These are phyloP conservation scores for Pistacia atlantica DNA, from an alignment of 345 rosid genomes.

Conservation along the genomic window DNA sequence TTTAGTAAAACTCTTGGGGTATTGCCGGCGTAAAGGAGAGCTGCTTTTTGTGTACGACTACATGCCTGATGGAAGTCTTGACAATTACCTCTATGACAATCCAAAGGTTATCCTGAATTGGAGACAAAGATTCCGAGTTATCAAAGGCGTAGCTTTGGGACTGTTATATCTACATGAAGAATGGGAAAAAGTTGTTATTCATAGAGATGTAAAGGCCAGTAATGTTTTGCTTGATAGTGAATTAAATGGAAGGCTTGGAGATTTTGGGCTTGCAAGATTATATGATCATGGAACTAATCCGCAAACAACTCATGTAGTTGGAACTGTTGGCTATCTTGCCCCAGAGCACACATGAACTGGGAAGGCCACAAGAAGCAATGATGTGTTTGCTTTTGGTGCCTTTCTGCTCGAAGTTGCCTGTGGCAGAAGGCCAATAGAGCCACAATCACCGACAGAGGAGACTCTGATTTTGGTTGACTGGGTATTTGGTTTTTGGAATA, in stretches of 20 bases:
- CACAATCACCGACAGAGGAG: constrained; percentile 22
- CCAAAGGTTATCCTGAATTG: too few species aligned
- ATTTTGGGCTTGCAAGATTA: constrained; percentile 66
- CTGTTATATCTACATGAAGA: too few species aligned
- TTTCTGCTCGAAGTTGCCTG: constrained; percentile 61
- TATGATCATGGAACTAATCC: constrained; percentile 62
- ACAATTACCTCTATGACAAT: too few species aligned
- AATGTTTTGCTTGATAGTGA: constrained; percentile 28
- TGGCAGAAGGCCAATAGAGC: constrained; percentile 54
- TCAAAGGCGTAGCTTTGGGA: too few species aligned
- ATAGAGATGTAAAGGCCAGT: too few species aligned
- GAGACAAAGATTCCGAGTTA: too few species aligned
- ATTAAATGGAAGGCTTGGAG: constrained; percentile 55
- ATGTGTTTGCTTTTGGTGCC: constrained; percentile 61
- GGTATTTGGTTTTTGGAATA: constrained; percentile 42
- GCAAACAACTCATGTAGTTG: constrained; percentile 55
- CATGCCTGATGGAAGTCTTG: too few species aligned
- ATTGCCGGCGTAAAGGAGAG: too few species aligned
- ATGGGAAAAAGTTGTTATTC: too few species aligned
- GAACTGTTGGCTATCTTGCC: constrained; percentile 66
- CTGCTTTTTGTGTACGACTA: too few species aligned
- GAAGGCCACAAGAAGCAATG: constrained; percentile 47
- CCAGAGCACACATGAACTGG: constrained; percentile 60
- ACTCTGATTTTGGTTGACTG: constrained; percentile 41
- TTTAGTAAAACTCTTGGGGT: too few species aligned